These are phyloP conservation scores for Ogataea minuta DNA, from an alignment of 805 yeast genomes.

Conservation along the genomic window DNA sequence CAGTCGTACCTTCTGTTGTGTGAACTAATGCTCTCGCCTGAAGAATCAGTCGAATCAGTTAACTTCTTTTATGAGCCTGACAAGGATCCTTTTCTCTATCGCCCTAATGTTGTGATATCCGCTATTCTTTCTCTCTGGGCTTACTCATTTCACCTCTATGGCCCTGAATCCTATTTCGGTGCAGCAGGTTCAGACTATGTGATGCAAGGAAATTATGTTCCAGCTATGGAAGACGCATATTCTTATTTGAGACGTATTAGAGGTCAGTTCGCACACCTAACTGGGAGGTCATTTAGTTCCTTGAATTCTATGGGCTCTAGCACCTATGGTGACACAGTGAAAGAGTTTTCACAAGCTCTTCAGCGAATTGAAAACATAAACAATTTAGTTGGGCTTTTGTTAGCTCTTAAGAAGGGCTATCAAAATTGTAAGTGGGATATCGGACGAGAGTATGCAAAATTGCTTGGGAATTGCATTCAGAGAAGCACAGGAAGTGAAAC, in stretches of 20 bases:
- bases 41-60: conserved; percentile 27
- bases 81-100: conserved; percentile 29
- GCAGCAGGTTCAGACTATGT: conserved; percentile 10
- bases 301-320: conserved; percentile 6
- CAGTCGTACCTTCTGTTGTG: conserved; percentile 56
- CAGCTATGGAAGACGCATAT: conserved; percentile 48
- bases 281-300: conserved; percentile 16
- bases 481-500: conserved; percentile 50
- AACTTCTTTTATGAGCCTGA: conserved; percentile 35
- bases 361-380: conserved; percentile 40
- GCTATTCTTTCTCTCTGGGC: conserved; percentile 46
- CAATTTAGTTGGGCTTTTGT: conserved; percentile 52
- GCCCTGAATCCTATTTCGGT: conserved; percentile 45
- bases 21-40: conserved; percentile 48
- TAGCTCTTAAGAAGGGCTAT: conserved; percentile 37
- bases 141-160: conserved; percentile 42
- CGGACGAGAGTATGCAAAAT: conserved; percentile 50
- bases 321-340: conserved; percentile 7
- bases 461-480: conserved; percentile 49
- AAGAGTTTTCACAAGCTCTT: conserved; percentile 35
- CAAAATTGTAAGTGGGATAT: conserved; percentile 49
- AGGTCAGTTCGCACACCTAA: conserved; percentile 32
- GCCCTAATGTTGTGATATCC: conserved; percentile 39
- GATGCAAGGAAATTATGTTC: conserved; percentile 11
- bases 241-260: conserved; percentile 47